Conservation (phyloP, 768 basidiomycete species). For the Leccinum incarnatum region DNA sequence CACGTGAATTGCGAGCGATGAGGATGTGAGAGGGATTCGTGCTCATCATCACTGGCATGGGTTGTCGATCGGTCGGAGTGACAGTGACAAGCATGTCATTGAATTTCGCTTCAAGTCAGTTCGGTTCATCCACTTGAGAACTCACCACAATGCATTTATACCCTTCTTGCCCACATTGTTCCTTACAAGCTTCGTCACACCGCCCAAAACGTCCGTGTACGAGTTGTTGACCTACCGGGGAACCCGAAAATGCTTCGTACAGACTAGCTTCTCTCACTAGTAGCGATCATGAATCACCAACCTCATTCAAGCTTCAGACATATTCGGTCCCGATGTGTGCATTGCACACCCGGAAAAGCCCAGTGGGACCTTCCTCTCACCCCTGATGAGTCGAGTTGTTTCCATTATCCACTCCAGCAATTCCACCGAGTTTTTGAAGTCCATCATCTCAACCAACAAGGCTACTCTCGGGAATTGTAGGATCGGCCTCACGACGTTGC, state of each 20-base stretch:
- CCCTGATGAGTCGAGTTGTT: conserved; percentile 19
- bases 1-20: conserved; percentile 82
- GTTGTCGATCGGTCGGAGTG: background rate
- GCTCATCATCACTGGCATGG: conserved; percentile 13
- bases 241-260: too few species aligned
- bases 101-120: too few species aligned
- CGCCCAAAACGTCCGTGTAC: too few species aligned
- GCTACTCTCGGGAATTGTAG: conserved; percentile 36
- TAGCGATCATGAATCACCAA: conserved; percentile 19
- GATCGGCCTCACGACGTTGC: conserved; percentile 26
- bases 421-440: conserved; percentile 48
- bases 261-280: conserved; percentile 2
- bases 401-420: conserved; percentile 29
- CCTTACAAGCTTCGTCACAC: too few species aligned
- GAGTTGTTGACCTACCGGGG: too few species aligned
- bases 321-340: conserved; percentile 14
- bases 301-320: conserved; percentile 6
- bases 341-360: conserved; percentile 20
- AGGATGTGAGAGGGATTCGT: conserved; percentile 81
- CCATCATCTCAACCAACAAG: conserved; percentile 32
- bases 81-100: background rate
- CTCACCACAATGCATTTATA: too few species aligned
- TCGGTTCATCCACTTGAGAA: too few species aligned
- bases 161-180: too few species aligned
- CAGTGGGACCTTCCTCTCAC: conserved; percentile 20